Conservation (phyloP, 1,284 basidiomycete species). For the Wallemia mellicola region DNA sequence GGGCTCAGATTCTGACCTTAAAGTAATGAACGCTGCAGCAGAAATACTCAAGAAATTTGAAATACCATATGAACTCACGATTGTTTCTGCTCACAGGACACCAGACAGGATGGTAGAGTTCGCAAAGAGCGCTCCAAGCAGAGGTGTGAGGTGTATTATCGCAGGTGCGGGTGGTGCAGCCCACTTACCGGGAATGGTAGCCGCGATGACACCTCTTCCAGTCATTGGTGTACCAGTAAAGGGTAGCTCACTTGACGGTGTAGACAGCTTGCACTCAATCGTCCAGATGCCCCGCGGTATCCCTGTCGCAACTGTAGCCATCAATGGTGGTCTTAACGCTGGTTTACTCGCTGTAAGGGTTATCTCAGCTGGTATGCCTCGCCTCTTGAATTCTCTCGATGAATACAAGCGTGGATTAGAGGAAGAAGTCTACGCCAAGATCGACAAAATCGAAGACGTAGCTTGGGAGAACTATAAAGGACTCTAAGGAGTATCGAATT, state of each 20-base stretch:
- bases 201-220: constrained; percentile 67
- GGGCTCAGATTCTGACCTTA: constrained; percentile 95
- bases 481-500: background rate
- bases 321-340: constrained; percentile 85
- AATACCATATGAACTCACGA: constrained; percentile 75
- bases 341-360: constrained; percentile 74
- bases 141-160: constrained; percentile 53
- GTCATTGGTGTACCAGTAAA: constrained; percentile 95
- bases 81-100: constrained; percentile 87
- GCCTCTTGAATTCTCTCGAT: constrained; percentile 36
- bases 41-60: constrained; percentile 49
- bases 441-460: constrained; percentile 37
- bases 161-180: constrained; percentile 93
- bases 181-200: constrained; percentile 94
- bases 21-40: constrained; percentile 69
- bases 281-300: constrained; percentile 99
- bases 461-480: constrained; percentile 60
- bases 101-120: constrained; percentile 63
- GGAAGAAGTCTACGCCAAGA: constrained; percentile 55
- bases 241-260: constrained; percentile 72
- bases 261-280: constrained; percentile 85
- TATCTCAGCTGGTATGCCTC: constrained; percentile 40
- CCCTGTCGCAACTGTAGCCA: constrained; percentile 87
- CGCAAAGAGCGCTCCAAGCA: constrained; percentile 37
- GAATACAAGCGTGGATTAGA: constrained; percentile 44